A percentile compares a stretch with the other conserved stretches of the same genome.
Conservation (phyloP, 306 rosid species). For the Boehmeria nivea region DNA sequence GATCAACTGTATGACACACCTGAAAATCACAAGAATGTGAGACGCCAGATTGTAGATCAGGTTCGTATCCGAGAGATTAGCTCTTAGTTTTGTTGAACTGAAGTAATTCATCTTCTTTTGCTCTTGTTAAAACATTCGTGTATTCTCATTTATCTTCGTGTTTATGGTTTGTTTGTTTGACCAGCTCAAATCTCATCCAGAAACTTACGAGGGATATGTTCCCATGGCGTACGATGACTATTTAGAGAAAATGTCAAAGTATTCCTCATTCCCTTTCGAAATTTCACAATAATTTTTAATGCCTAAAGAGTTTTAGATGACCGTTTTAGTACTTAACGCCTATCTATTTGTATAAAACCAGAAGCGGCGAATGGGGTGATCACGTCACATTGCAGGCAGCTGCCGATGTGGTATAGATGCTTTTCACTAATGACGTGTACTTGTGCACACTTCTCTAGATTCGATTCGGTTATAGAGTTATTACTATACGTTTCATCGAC, state of each 20-base stretch:
- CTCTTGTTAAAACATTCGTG: background rate
- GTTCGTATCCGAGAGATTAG: conserved; percentile 31
- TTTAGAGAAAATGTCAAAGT: conserved; percentile 75
- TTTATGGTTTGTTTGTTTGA: conserved; percentile 11
- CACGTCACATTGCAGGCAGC: conserved; percentile 92
- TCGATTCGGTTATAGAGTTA: no score
- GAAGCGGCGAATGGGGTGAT: conserved; percentile 95
- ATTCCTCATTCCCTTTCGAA: conserved; percentile 11
- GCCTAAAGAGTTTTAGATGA: conserved; percentile 6
- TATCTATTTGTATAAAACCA: conserved; percentile 32
- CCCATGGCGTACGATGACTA: conserved; percentile 73
- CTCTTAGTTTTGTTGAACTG: conserved; percentile 4
- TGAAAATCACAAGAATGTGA: conserved; percentile 55
- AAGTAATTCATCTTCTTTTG: background rate
- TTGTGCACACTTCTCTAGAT: background rate
- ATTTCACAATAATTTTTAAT: background rate
- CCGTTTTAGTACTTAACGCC: conserved; percentile 6
- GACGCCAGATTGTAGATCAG: conserved; percentile 64
- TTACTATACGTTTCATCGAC: background rate
- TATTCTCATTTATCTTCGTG: conserved; percentile 27
- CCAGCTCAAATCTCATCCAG: conserved; percentile 74
- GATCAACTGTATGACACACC: conserved; percentile 65
- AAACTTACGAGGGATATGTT: conserved; percentile 82
- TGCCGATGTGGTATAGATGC: conserved; percentile 56
- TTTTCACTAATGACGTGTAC: background rate